Conservation (phyloP, 176 grass and related monocot species). For the Saccharum officinarum region DNA sequence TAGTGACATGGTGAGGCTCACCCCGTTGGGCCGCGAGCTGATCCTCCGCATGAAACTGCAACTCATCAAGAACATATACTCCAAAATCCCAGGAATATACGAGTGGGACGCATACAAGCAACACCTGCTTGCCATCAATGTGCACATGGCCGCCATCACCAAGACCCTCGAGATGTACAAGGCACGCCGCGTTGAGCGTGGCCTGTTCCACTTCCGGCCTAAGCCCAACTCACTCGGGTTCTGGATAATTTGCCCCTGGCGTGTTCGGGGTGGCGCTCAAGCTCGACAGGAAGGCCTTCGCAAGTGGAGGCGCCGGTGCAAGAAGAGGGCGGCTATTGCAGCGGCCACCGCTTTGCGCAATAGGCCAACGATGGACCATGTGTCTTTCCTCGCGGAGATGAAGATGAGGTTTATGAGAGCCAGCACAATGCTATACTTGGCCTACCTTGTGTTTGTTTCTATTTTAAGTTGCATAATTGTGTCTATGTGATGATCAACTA, state of each 20-base stretch:
- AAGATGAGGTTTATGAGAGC: not conserved
- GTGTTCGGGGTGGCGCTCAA: not conserved
- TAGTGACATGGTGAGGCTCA: not conserved
- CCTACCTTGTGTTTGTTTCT: not conserved
- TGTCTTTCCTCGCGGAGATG: not conserved
- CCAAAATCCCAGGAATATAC: not conserved
- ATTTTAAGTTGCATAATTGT: not conserved
- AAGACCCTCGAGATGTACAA: not conserved
- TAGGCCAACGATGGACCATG: not conserved
- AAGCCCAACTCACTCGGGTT: not conserved
- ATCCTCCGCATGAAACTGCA: not conserved
- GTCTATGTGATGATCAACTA: not conserved
- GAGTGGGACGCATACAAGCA: not conserved
- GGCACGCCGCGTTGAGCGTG: not conserved
- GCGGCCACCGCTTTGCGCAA: not conserved
- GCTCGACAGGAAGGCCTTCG: not conserved
- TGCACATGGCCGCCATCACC: not conserved
- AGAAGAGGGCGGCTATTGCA: not conserved
- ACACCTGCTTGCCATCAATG: not conserved
- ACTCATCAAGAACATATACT: not conserved
- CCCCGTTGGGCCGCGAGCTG: not conserved
- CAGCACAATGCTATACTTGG: not conserved
- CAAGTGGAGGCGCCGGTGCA: not conserved
- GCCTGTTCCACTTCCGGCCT: not conserved
- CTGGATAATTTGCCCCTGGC: not conserved